These are phyloP conservation scores for Noccaea bulbosa DNA, from an alignment of 345 rosid species.

Conservation along the genomic window DNA sequence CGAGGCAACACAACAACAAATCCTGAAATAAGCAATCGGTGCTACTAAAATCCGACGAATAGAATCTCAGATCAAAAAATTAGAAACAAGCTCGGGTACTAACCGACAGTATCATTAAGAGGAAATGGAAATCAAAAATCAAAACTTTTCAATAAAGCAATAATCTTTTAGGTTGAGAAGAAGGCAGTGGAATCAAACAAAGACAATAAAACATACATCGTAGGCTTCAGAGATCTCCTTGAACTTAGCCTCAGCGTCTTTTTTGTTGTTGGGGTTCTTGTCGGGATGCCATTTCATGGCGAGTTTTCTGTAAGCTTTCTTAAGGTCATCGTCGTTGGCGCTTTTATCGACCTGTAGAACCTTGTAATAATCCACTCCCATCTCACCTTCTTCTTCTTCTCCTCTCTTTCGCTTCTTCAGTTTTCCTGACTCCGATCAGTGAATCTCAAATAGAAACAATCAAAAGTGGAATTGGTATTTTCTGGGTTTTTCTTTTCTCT, in stretches of 20 bases:
- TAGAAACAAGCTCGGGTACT: too few relatives aligned
- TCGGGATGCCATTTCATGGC: slow-evolving; percentile 53
- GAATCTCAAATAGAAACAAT: background rate
- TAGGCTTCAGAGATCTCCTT: slow-evolving; percentile 79
- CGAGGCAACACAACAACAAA: slow-evolving; percentile 14
- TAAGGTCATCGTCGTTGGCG: slow-evolving; percentile 66
- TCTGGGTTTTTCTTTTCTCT: background rate
- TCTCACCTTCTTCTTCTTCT: slow-evolving; percentile 37
- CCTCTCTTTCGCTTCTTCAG: slow-evolving; percentile 42
- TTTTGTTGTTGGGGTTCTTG: slow-evolving; percentile 54
- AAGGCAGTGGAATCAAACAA: background rate
- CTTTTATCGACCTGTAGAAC: slow-evolving; percentile 57
- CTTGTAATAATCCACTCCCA: slow-evolving; percentile 71
- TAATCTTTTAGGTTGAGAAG: background rate
- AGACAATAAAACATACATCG: slow-evolving; percentile 45
- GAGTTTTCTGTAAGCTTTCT: slow-evolving; percentile 65
- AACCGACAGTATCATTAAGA: slow-evolving; percentile 9
- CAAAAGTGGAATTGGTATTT: background rate
- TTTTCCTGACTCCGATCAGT: slow-evolving; percentile 15
- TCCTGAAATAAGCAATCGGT: slow-evolving; percentile 13
- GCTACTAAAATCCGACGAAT: slow-evolving; percentile 18
- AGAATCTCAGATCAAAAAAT: background rate
- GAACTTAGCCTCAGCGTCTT: slow-evolving; percentile 72
- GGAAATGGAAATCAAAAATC: slow-evolving; percentile 16
- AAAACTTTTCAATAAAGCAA: slow-evolving; percentile 16